Evolutionary conservation across 192 early-diverging fungal species (phyloP), one percentile per base, ranked within the genome.

Genomic region (Spizellomyces punctatus): DNA sequence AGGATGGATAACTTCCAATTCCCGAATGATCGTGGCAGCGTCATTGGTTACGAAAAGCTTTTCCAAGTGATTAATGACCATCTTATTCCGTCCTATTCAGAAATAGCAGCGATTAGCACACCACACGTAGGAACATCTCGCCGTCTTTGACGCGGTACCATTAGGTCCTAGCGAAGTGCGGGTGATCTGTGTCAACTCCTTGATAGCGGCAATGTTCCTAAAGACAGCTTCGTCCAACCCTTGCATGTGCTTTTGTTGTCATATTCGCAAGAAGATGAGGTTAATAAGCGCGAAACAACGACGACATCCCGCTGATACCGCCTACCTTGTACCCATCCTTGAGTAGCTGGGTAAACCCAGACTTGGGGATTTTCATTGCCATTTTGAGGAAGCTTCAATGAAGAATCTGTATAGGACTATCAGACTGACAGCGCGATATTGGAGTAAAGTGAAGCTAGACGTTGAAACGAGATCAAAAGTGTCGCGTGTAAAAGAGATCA

Each of bases 11-110:
- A 99, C 95, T 75, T 99, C 96, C 59, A 99, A 85, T 78, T 98
- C 96, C 74, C 90, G 89, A 73, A 98, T 96, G 70, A 99, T 99
- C 54, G 96, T 98, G 10, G 95, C 95, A n/a, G 96, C 96, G 80
- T 99, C 96, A 84, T 90, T 94, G 52, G 96, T 99, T 41, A 99
- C 95, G 81, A 99, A 95, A 47, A 99, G 87, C 86, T 98, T 98
- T 73, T 96, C 95, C 68, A 96, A 83, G 78, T 99, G 96, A 80
- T 99, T 99, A 80, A 99, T 95, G 46, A 99, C 93, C 91, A 99
- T 98, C 81, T 99, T 99, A 85, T 99, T 99, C 71, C 95, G 92
- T 45, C 93, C 92, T 93, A 63, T 61, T 12, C 12, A 49, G 41
- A 36, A 36, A 36, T 36, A 36, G 27, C 27, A 55, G 52, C 52